These are phyloP conservation scores for Russula ochroleuca DNA, from an alignment of 768 basidiomycete species.

Conservation along the genomic window DNA sequence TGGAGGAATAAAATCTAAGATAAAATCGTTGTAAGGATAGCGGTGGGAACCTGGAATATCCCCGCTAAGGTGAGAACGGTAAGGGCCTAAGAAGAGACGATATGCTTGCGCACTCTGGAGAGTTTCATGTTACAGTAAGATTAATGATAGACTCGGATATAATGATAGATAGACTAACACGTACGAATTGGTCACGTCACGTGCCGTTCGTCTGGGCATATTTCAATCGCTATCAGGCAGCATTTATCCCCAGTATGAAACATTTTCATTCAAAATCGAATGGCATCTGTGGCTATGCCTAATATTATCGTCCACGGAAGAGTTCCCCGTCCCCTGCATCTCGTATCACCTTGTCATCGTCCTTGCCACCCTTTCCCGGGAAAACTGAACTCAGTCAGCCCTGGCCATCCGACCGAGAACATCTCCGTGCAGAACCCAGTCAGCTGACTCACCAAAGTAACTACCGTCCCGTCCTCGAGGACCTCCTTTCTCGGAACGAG, in stretches of 20 bases:
- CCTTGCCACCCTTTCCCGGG: constrained; percentile 14
- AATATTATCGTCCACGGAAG: neutral
- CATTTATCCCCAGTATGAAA: neutral
- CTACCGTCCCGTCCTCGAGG: constrained; percentile 50
- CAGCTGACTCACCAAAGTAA: constrained; percentile 43
- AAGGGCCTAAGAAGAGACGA: too few species aligned
- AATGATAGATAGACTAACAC: too few species aligned
- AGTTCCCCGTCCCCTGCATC: neutral
- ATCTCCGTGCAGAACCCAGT: neutral
- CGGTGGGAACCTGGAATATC: too few species aligned
- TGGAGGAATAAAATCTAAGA: too few species aligned
- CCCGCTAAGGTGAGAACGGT: too few species aligned
- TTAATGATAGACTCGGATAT: too few species aligned
- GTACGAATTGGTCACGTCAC: neutral
- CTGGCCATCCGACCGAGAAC: neutral
- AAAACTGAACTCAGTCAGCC: constrained; percentile 5
- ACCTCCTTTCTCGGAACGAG: constrained; percentile 46
- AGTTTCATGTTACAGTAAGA: too few species aligned
- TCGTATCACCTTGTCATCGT: neutral
- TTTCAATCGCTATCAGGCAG: too few species aligned
- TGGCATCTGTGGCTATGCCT: neutral
- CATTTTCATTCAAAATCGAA: neutral
- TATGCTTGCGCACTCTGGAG: too few species aligned
- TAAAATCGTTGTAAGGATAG: too few species aligned
- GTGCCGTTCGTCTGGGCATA: too few species aligned